phyloP scores from a whole-genome alignment of 352 stramenopile species.

The Pythium vanterpoolii region DNA sequence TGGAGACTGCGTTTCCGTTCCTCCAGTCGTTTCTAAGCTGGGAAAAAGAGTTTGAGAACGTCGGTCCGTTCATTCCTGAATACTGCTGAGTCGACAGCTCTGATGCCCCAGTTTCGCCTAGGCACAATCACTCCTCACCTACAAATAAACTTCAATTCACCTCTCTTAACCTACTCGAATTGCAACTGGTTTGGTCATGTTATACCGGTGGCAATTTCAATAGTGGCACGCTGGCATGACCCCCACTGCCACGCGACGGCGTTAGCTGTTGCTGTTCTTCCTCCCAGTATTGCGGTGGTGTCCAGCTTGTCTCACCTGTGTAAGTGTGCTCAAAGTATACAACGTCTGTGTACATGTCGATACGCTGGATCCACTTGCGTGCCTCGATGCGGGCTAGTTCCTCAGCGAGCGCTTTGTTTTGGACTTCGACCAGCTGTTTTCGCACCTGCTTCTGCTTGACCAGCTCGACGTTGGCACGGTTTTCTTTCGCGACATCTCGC shows the following conservation, averaged over 20 bases:
- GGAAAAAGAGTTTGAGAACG: not conserved
- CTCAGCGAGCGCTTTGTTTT: constrained; percentile 52
- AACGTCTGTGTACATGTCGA: constrained; percentile 64
- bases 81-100: not conserved
- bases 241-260: not conserved
- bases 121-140: not conserved
- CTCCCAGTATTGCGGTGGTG: constrained; percentile 50
- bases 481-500: constrained; percentile 44
- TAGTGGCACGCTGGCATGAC: constrained; percentile 4
- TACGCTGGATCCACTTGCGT: constrained; percentile 41
- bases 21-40: not conserved
- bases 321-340: constrained; percentile 60
- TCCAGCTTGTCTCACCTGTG: constrained; percentile 46
- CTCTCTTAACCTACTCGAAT: too few relatives aligned
- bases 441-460: constrained; percentile 29
- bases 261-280: constrained; percentile 35
- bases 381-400: constrained; percentile 45
- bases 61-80: not conserved
- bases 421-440: constrained; percentile 43
- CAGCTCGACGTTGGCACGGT: constrained; percentile 29
- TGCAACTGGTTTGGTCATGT: too few relatives aligned
- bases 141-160: too few relatives aligned
- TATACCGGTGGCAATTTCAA: constrained; percentile 28
- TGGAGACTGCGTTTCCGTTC: not conserved
- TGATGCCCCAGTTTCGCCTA: too few relatives aligned